Conservation (phyloP, 192 early-diverging fungal species). For the Anaeromyces robustus region DNA sequence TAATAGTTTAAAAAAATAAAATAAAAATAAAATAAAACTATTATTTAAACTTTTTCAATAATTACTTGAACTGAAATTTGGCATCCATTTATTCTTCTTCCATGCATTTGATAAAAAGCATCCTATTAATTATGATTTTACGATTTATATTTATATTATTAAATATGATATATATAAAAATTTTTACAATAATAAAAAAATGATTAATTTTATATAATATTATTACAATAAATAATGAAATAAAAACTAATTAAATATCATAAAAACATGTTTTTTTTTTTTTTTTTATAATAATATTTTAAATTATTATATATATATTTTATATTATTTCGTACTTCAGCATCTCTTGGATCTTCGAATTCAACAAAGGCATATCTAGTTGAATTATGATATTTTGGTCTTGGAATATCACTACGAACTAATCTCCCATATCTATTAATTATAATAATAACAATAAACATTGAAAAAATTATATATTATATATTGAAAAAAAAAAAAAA, state of each 20-base stretch:
- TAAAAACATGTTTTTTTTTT: too few species aligned
- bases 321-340: constrained; percentile 17
- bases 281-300: too few species aligned
- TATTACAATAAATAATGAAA: too few species aligned
- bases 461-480: not conserved
- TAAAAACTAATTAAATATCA: too few species aligned
- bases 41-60: not conserved
- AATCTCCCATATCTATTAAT: constrained; percentile 55
- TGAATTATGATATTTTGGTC: constrained; percentile 35
- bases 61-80: constrained; percentile 62
- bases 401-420: constrained; percentile 76
- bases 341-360: constrained; percentile 80
- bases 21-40: not conserved
- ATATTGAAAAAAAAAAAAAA: not conserved
- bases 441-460: not conserved
- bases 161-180: too few species aligned
- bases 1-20: too few species aligned
- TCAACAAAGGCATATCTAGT: constrained; percentile 90
- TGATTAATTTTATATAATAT: too few species aligned
- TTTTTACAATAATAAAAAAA: too few species aligned
- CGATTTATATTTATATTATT: too few species aligned
- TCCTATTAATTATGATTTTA: constrained; percentile 29
- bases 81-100: constrained; percentile 60
- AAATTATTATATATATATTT: not conserved
- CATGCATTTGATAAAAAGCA: constrained; percentile 88